Conservation (phyloP, 352 stramenopile genomes). For the Blastocystis sp. region DNA sequence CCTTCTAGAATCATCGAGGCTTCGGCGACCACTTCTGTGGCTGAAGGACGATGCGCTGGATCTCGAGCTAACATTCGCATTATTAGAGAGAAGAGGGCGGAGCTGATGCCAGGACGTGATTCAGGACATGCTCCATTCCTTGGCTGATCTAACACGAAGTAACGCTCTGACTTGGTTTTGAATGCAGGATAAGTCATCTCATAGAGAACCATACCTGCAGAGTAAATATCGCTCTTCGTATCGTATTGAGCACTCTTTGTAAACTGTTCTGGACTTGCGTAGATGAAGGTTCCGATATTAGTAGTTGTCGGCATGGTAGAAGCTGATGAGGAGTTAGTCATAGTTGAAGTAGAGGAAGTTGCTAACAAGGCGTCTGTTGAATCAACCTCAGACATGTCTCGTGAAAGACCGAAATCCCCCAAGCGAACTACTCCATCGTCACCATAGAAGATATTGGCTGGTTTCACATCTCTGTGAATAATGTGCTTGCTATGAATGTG, state of each 20-base stretch:
- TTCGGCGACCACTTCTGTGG: conserved; percentile 67
- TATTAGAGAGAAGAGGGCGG: conserved; percentile 68
- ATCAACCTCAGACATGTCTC: conserved; percentile 73
- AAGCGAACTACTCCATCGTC: conserved; percentile 83
- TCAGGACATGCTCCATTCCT: conserved; percentile 77
- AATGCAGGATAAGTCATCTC: conserved; percentile 84
- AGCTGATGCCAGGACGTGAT: conserved; percentile 18
- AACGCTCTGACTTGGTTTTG: conserved; percentile 83
- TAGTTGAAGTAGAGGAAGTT: conserved; percentile 69
- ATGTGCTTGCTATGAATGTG: conserved; percentile 83
- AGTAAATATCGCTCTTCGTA: conserved; percentile 85
- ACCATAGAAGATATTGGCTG: conserved; percentile 85
- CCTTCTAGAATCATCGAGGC: conserved; percentile 70
- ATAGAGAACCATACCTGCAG: conserved; percentile 85
- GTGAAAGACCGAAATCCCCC: conserved; percentile 83
- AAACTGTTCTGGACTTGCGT: conserved; percentile 84
- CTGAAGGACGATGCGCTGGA: conserved; percentile 68
- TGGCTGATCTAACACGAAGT: conserved; percentile 78
- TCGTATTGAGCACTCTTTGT: conserved; percentile 81
- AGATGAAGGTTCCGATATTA: conserved; percentile 84
- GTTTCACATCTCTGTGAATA: conserved; percentile 86
- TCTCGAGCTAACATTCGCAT: conserved; percentile 68
- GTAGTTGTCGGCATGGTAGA: conserved; percentile 76
- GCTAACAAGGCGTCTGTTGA: not conserved
- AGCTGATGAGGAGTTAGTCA: not conserved